Evolutionary conservation across 163 green algal species (phyloP).

Genomic region (Trebouxiophyceae sp.): DNA sequence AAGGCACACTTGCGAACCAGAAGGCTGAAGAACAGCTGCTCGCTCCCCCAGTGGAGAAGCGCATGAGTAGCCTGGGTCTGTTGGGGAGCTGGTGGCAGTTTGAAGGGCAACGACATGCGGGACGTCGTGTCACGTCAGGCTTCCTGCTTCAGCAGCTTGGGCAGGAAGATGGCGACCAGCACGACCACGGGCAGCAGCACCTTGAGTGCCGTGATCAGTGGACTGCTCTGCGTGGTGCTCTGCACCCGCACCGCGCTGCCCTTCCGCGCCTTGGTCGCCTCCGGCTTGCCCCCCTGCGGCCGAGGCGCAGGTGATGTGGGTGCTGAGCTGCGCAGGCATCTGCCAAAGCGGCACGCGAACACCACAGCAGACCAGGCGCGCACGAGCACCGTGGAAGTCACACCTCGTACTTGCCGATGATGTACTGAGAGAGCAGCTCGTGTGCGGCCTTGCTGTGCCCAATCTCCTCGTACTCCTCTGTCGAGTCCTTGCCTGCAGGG

Average conservation of each 20-base stretch:
- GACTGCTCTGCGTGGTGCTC: background rate
- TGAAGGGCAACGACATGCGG: no score
- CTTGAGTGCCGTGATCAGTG: constrained; percentile 4
- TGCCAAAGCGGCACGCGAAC: no score
- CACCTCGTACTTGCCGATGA: constrained; percentile 71
- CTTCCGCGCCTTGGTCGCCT: background rate
- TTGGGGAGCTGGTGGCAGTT: no score
- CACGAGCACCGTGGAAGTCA: no score
- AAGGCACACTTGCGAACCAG: no score
- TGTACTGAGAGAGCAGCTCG: constrained; percentile 77
- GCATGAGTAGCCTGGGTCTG: no score
- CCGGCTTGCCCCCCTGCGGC: background rate
- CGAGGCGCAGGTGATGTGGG: background rate
- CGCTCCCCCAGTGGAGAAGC: no score
- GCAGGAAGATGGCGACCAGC: constrained; percentile 29
- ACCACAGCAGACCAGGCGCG: no score
- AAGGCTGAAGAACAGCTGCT: no score
- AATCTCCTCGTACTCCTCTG: constrained; percentile 92
- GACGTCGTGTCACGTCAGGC: no score
- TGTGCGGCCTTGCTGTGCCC: constrained; percentile 80
- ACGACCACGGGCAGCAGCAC: constrained; percentile 54
- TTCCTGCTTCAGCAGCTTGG: constrained; percentile 6
- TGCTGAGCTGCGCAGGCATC: no score
- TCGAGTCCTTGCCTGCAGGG: constrained; percentile 73
- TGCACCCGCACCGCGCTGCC: constrained; percentile 42